These are phyloP conservation scores for Sorghum bicolor DNA, from an alignment of 176 grass and related monocot species.

Conservation along the genomic window DNA sequence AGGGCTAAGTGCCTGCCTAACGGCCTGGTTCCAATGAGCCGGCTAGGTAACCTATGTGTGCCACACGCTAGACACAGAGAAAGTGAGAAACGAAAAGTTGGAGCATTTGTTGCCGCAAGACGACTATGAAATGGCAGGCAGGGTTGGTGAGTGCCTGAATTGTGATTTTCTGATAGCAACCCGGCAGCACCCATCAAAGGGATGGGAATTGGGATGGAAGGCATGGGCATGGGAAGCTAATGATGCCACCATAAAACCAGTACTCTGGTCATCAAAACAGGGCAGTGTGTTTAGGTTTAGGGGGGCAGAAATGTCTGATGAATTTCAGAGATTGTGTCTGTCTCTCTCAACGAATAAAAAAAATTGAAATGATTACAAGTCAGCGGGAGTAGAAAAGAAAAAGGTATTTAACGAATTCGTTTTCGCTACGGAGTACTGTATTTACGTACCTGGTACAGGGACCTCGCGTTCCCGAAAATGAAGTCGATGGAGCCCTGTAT, in stretches of 20 bases:
- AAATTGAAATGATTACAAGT: neutral
- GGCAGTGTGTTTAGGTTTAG: neutral
- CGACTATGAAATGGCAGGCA: neutral
- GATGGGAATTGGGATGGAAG: neutral
- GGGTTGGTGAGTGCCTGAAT: constrained; percentile 22
- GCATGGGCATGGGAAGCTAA: constrained; percentile 18
- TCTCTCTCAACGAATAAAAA: neutral
- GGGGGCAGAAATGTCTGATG: neutral
- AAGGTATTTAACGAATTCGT: neutral
- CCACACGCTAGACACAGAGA: neutral
- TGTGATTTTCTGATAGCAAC: constrained; percentile 29
- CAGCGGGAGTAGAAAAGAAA: neutral
- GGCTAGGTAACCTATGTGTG: neutral
- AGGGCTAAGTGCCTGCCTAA: constrained; percentile 34
- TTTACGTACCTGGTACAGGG: constrained; percentile 71
- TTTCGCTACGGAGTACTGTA: neutral
- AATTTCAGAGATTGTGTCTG: neutral
- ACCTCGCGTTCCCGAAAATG: constrained; percentile 88
- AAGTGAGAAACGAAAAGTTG: constrained; percentile 1
- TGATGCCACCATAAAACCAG: neutral
- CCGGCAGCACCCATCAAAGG: neutral
- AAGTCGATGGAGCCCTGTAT: constrained; percentile 99
- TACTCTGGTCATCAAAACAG: neutral
- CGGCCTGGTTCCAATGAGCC: constrained; percentile 18
- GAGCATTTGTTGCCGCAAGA: constrained; percentile 8